These are phyloP conservation scores for Ambrosia hybrid DNA, from an alignment of 140 eudicot species.

Conservation along the genomic window DNA sequence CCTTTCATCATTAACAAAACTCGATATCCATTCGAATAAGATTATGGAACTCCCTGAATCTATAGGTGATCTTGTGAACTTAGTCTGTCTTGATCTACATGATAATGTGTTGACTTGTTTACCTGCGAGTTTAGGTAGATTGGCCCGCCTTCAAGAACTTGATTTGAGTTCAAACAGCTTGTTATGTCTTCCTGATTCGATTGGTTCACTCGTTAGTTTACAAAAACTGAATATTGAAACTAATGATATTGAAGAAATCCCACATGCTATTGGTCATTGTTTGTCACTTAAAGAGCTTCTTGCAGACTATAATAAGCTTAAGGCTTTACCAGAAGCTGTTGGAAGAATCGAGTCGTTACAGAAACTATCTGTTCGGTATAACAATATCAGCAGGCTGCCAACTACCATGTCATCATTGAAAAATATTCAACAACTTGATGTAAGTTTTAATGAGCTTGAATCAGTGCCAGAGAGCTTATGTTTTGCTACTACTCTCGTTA, in stretches of 20 bases:
- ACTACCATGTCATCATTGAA: slow-evolving; percentile 80
- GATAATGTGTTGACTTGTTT: slow-evolving; percentile 60
- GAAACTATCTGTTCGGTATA: slow-evolving; percentile 67
- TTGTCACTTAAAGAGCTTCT: slow-evolving; percentile 68
- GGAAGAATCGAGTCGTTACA: slow-evolving; percentile 68
- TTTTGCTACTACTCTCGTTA: slow-evolving; percentile 78
- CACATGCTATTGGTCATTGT: slow-evolving; percentile 80
- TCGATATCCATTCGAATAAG: slow-evolving; percentile 64
- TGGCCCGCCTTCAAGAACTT: slow-evolving; percentile 70
- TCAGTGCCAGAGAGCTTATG: slow-evolving; percentile 89
- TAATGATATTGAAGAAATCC: slow-evolving; percentile 76
- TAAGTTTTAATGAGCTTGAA: slow-evolving; percentile 90
- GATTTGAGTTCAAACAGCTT: slow-evolving; percentile 76
- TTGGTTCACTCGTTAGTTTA: slow-evolving; percentile 68
- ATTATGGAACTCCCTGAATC: slow-evolving; percentile 66
- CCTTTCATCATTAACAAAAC: slow-evolving; percentile 58
- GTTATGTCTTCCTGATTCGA: slow-evolving; percentile 56
- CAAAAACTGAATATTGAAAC: slow-evolving; percentile 65
- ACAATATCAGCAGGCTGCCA: slow-evolving; percentile 68
- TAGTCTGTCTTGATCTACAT: slow-evolving; percentile 61
- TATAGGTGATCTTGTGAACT: slow-evolving; percentile 61
- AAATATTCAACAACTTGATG: slow-evolving; percentile 69
- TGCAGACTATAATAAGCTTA: slow-evolving; percentile 86
- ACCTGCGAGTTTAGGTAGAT: slow-evolving; percentile 52
- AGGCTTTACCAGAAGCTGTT: slow-evolving; percentile 93